Conservation (phyloP, 768 basidiomycete genomes). For the Psilocybe cubensis region DNA sequence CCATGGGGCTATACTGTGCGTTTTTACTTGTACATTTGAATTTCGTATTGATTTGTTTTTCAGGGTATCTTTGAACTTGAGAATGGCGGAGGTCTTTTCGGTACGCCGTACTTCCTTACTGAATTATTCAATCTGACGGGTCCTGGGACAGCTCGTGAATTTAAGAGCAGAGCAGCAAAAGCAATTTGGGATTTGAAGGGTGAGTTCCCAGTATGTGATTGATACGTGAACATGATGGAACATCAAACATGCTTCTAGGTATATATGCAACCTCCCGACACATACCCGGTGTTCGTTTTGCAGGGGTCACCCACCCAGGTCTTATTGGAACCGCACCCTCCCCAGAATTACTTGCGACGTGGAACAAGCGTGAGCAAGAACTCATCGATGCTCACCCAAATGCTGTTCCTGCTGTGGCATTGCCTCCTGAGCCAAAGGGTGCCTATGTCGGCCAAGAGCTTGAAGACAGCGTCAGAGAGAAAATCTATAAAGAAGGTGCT, state of each 20-base stretch:
- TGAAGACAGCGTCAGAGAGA: conserved; percentile 43
- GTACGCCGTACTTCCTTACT: conserved; percentile 29
- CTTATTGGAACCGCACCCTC: conserved; percentile 81
- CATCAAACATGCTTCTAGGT: conserved; percentile 41
- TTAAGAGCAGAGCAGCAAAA: conserved; percentile 72
- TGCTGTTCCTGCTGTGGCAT: conserved; percentile 67
- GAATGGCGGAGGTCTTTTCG: conserved; percentile 76
- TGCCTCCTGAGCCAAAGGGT: conserved; percentile 59
- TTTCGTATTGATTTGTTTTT: not conserved
- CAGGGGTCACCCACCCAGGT: conserved; percentile 77
- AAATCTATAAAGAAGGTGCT: conserved; percentile 68
- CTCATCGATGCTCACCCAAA: conserved; percentile 57
- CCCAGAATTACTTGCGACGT: conserved; percentile 68
- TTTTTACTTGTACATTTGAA: not conserved
- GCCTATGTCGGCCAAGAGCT: conserved; percentile 75
- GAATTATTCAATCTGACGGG: not conserved
- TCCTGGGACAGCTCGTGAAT: conserved; percentile 55
- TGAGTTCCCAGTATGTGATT: no score
- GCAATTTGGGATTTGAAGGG: conserved; percentile 84
- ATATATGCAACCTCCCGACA: conserved; percentile 76
- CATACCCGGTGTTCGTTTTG: conserved; percentile 80
- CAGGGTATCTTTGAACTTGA: conserved; percentile 76
- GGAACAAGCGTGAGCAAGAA: conserved; percentile 74
- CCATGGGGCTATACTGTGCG: conserved; percentile 80
- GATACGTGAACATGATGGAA: no score